These are phyloP conservation scores for Zea luxurians DNA, from an alignment of 176 grass and related monocot species.

Conservation along the genomic window DNA sequence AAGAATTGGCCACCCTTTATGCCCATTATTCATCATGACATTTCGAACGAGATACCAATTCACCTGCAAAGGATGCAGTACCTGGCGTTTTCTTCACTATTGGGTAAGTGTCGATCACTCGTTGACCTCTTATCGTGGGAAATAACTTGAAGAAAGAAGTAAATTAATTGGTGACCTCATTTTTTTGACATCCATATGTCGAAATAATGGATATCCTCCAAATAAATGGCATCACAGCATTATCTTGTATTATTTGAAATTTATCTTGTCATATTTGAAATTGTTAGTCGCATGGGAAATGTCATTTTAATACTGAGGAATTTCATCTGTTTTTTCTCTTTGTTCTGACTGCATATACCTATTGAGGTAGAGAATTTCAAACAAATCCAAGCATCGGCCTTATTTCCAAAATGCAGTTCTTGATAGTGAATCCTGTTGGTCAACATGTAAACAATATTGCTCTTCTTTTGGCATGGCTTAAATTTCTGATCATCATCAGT, in stretches of 20 bases:
- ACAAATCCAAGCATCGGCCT: background rate
- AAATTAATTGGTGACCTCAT: constrained; percentile 3
- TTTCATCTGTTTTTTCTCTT: background rate
- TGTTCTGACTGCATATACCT: background rate
- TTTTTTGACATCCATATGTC: background rate
- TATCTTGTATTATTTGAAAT: constrained; percentile 11
- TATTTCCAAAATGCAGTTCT: constrained; percentile 30
- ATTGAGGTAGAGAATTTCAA: background rate
- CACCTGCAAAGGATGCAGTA: constrained; percentile 86
- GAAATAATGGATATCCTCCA: background rate
- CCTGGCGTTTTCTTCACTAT: constrained; percentile 83
- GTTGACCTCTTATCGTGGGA: background rate
- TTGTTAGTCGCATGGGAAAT: constrained; percentile 8
- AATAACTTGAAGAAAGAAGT: constrained; percentile 10
- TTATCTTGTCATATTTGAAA: constrained; percentile 16
- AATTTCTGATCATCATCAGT: background rate
- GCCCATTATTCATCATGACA: constrained; percentile 97
- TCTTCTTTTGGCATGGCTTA: constrained; percentile 7
- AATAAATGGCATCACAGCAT: background rate
- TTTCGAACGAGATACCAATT: constrained; percentile 90
- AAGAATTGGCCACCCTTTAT: constrained; percentile 98
- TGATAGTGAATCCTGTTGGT: background rate
- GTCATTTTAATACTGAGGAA: background rate
- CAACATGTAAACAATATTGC: background rate
- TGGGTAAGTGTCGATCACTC: constrained; percentile 54